These are phyloP conservation scores for Cladosporium oxysporum DNA, from an alignment of 2,329 filamentous ascomycete species.

Conservation along the genomic window DNA sequence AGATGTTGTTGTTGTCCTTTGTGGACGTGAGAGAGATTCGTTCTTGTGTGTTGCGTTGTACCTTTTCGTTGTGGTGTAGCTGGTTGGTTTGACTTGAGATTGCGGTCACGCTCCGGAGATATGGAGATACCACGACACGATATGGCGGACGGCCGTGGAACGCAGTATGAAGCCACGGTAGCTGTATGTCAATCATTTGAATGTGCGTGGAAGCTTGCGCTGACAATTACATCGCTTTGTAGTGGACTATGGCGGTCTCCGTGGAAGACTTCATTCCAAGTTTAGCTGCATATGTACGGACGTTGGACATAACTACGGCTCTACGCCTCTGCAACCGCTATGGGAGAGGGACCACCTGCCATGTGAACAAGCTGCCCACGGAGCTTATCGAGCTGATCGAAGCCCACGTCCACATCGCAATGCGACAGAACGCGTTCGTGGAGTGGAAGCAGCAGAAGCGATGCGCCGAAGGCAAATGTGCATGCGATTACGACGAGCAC, in stretches of 20 bases:
- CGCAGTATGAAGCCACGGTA: background rate
- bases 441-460: background rate
- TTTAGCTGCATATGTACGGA: background rate
- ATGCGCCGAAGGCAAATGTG: background rate
- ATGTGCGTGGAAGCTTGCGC: background rate
- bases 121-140: background rate
- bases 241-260: background rate
- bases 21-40: background rate
- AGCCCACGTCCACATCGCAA: background rate
- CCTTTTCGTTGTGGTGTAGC: background rate
- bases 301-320: background rate
- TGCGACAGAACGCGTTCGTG: background rate
- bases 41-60: background rate
- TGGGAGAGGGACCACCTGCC: background rate
- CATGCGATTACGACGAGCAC: background rate
- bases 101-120: background rate
- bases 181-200: background rate
- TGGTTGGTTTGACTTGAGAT: background rate
- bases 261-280: background rate
- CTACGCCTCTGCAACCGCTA: slow-evolving; percentile 16
- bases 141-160: background rate
- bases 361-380: slow-evolving; percentile 1
- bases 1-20: background rate
- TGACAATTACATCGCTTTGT: background rate
- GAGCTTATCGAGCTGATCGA: slow-evolving; percentile 10